Base-by-base conservation (phyloP, 805 yeast genomes). In the Yarrowia sp. region DNA sequence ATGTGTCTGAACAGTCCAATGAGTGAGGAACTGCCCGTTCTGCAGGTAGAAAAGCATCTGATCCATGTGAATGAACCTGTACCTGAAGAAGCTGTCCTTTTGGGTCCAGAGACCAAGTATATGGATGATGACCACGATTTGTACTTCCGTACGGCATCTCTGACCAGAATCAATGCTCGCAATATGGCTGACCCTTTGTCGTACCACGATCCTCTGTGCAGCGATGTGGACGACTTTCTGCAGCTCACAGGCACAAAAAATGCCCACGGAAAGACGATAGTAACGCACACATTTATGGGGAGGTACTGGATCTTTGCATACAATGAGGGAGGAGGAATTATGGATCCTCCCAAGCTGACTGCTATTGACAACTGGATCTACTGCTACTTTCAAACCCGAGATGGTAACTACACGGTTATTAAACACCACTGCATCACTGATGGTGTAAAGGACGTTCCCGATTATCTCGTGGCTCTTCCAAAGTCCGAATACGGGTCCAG, bases 261-360 rank as follows among this genome's bases (percentile, higher is more conserved):
- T 26, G 30, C 40, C 11, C 40, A 49, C 9, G 56, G 56, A 33
- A 26, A 33, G 35, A 21, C 40, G 9, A 33, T 49, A 3, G 26
- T 49, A 41, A 49, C 56, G 2, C 56, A 49, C 40, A 21, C 40
- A 10, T 49, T 49, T n/a, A 33, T 49, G 56, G 56, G 56, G 4
- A 16, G 56, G 5, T 49, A 49, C 21, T 49, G 56, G 56, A 32
- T 32, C 1, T 49, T 49, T 49, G 28, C 41, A 21, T 33, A 33
- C 30, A 41, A 49, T 16, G 56, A 21, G 30, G 56, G 22, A 9
- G 56, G 16, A 12, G 56, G 40, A 3, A 16, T 33, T 11, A 3
- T 9, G 19, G 56, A 49, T 10, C 2, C 19, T 2, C 56, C 40
- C 1, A 49, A 33, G 10, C 9, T 49, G 10, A 14, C 30, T 2